A percentile compares a stretch with the other conserved stretches of the same genome.
These are phyloP conservation scores for Geotrichum histeridarum DNA, from an alignment of 1,139 yeast species.

Conservation along the genomic window DNA sequence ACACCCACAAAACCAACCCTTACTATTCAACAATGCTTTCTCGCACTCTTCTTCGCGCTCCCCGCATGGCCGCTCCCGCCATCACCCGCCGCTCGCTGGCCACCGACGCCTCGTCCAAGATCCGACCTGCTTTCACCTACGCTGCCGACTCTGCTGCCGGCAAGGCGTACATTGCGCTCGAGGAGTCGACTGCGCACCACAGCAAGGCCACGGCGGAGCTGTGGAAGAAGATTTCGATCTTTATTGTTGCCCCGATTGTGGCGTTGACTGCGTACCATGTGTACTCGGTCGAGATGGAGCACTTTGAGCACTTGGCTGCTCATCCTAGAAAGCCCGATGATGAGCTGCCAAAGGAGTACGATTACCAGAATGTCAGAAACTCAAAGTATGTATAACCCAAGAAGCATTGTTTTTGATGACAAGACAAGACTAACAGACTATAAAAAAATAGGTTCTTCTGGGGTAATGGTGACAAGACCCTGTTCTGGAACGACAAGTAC, in stretches of 20 bases:
- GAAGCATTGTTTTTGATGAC: too few species aligned
- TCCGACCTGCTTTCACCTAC: conserved; percentile 35
- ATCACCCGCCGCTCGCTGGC: conserved; percentile 22
- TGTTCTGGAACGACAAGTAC: conserved; percentile 90
- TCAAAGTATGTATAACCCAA: conserved; percentile 37
- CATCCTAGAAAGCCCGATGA: conserved; percentile 57
- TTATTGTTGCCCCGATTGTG: conserved; percentile 79
- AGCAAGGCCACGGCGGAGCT: conserved; percentile 66
- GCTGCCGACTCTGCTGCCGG: conserved; percentile 50
- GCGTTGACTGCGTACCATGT: conserved; percentile 73
- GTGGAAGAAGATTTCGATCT: conserved; percentile 82
- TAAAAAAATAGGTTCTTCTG: conserved; percentile 54
- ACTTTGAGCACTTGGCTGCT: conserved; percentile 74
- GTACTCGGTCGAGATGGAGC: conserved; percentile 73
- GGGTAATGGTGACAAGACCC: conserved; percentile 97
- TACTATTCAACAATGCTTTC: conserved; percentile 18
- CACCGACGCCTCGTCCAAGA: conserved; percentile 36
- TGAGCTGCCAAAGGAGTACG: conserved; percentile 89
- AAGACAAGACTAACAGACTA: neutral
- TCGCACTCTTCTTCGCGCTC: conserved; percentile 22
- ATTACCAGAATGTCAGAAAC: conserved; percentile 83
- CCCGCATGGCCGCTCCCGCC: conserved; percentile 20
- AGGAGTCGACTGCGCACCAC: conserved; percentile 67
- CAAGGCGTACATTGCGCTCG: conserved; percentile 45
- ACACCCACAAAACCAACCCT: conserved; percentile 1